These are phyloP conservation scores for Cladosporium sphaerospermum DNA, from an alignment of 2,329 filamentous ascomycete species.

Conservation along the genomic window DNA sequence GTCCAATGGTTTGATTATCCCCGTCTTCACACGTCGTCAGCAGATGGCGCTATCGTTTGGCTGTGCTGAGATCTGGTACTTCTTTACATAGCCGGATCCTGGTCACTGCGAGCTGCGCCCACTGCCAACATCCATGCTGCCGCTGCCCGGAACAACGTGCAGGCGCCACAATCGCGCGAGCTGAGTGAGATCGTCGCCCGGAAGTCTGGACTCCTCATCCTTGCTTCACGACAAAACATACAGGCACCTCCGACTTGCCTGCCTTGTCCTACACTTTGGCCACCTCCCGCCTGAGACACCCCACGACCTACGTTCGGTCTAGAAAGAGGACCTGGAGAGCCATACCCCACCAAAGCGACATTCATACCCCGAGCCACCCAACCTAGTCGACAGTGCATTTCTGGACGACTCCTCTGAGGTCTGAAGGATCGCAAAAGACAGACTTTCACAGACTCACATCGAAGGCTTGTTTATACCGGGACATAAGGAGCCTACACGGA, in stretches of 20 bases:
- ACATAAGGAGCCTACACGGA: too few species aligned
- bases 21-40: conserved; percentile 4
- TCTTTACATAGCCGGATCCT: not conserved
- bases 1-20: not conserved
- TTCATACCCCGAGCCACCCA: too few species aligned
- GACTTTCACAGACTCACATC: too few species aligned
- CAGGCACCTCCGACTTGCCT: not conserved
- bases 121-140: not conserved
- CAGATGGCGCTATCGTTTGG: not conserved
- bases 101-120: not conserved
- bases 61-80: not conserved
- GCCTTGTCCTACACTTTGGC: not conserved
- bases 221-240: conserved; percentile 2
- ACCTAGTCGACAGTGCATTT: too few species aligned
- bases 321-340: too few species aligned
- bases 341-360: too few species aligned
- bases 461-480: too few species aligned
- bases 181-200: not conserved
- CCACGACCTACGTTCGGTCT: not conserved
- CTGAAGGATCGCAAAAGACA: too few species aligned
- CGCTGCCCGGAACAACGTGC: not conserved
- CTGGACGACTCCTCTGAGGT: too few species aligned
- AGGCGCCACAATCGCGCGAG: conserved; percentile 7
- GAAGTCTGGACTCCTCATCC: conserved; percentile 1
- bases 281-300: conserved; percentile 1